These are phyloP conservation scores for Phytopythium delawarense DNA, from an alignment of 352 stramenopile species.

Conservation along the genomic window DNA sequence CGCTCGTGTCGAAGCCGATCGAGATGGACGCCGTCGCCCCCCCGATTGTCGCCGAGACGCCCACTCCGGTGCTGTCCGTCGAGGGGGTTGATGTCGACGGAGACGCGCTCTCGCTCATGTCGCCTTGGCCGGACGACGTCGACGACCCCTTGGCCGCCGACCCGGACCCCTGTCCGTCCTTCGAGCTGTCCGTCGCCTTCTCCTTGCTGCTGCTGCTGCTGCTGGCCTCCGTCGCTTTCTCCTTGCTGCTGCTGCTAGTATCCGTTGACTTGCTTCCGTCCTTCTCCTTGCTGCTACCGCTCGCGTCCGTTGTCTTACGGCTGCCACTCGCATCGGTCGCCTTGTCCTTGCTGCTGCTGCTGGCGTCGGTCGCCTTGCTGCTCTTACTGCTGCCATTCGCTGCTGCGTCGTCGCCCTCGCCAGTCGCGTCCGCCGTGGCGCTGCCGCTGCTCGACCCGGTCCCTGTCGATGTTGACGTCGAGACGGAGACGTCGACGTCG, in stretches of 20 bases:
- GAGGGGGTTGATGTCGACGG: not conserved
- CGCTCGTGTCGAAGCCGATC: not conserved
- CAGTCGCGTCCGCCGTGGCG: not conserved
- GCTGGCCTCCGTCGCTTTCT: not conserved
- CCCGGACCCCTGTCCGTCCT: not conserved
- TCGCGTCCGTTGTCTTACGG: not conserved
- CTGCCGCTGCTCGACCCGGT: slow-evolving; percentile 3
- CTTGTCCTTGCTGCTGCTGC: not conserved
- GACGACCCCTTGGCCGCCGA: not conserved
- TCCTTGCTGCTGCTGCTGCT: not conserved
- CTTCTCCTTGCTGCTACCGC: not conserved
- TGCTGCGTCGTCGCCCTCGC: not conserved
- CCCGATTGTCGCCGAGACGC: slow-evolving; percentile 1
- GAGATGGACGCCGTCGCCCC: slow-evolving; percentile 1
- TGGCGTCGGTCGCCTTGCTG: not conserved
- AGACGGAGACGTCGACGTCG: not conserved
- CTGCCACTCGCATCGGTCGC: not conserved
- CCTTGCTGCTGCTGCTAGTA: not conserved
- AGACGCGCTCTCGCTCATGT: not conserved
- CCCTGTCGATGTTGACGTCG: not conserved
- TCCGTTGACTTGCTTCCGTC: not conserved
- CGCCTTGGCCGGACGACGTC: not conserved
- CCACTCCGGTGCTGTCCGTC: not conserved
- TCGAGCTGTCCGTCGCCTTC: not conserved
- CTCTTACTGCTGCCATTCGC: not conserved